Percentiles rank a stretch among this genome's conserved stretches.
These are phyloP conservation scores for Candida ortonii DNA, from an alignment of 805 yeast species.

Conservation along the genomic window DNA sequence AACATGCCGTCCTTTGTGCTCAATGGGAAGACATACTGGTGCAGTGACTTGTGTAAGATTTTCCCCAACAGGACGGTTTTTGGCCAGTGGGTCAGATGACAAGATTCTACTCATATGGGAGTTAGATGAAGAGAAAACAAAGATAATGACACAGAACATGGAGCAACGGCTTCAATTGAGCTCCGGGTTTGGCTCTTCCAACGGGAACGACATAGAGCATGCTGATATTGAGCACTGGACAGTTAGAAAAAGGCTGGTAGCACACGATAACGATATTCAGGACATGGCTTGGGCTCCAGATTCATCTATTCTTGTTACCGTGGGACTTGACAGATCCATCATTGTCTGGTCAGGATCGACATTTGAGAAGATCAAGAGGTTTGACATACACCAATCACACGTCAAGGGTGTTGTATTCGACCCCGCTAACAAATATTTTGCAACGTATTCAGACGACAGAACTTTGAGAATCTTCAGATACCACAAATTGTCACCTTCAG, in stretches of 20 bases:
- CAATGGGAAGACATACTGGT: conserved; percentile 95
- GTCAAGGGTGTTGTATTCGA: conserved; percentile 97
- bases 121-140: conserved; percentile 67
- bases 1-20: conserved; percentile 64
- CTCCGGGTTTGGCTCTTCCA: conserved; percentile 10
- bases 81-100: conserved; percentile 96
- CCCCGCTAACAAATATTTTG: conserved; percentile 97
- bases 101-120: conserved; percentile 91
- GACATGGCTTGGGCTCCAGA: conserved; percentile 99
- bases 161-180: conserved; percentile 22
- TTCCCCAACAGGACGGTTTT: conserved; percentile 85
- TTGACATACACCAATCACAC: conserved; percentile 90
- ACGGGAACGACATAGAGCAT: conserved; percentile 52
- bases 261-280: conserved; percentile 97
- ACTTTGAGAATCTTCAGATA: conserved; percentile 85
- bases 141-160: conserved; percentile 33
- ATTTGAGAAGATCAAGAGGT: conserved; percentile 82
- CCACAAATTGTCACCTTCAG: conserved; percentile 62
- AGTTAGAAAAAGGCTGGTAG: conserved; percentile 85
- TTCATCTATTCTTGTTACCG: conserved; percentile 83
- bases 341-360: conserved; percentile 93
- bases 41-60: conserved; percentile 93
- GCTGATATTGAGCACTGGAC: conserved; percentile 90
- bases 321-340: conserved; percentile 89
- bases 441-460: conserved; percentile 95